These are phyloP conservation scores for Solanum piurae DNA, from an alignment of 257 asterid species.

Conservation along the genomic window DNA sequence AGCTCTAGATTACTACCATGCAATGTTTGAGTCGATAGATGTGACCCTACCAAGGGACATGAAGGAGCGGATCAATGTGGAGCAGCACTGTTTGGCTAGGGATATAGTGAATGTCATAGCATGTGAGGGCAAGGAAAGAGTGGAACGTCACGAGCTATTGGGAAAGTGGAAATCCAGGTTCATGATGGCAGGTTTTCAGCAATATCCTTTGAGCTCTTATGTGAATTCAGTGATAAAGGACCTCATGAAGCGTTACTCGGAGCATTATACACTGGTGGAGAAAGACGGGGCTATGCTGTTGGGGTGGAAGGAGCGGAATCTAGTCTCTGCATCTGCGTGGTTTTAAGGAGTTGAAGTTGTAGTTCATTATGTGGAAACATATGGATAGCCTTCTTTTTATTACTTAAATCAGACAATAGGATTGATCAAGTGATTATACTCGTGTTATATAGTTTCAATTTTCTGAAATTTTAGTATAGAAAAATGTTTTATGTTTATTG, in stretches of 20 bases:
- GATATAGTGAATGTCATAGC: constrained; percentile 42
- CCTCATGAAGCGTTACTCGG: constrained; percentile 7
- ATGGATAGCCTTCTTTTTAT: not conserved
- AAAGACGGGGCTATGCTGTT: constrained; percentile 15
- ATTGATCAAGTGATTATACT: not conserved
- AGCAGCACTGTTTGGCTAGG: constrained; percentile 15
- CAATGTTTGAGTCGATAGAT: constrained; percentile 83
- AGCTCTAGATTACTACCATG: constrained; percentile 64
- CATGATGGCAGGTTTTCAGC: constrained; percentile 17
- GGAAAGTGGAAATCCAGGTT: constrained; percentile 25
- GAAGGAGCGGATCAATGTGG: constrained; percentile 13
- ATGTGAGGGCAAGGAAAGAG: constrained; percentile 87
- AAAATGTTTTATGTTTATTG: not conserved
- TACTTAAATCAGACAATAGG: not conserved
- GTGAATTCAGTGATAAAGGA: constrained; percentile 7
- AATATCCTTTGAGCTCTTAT: constrained; percentile 12
- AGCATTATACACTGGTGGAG: constrained; percentile 12
- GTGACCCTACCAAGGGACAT: constrained; percentile 17
- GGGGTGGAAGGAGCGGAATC: constrained; percentile 16
- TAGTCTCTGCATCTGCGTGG: constrained; percentile 19
- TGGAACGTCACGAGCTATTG: constrained; percentile 79
- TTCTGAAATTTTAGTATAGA: not conserved
- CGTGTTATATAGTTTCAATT: not conserved
- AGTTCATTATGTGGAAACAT: not conserved
- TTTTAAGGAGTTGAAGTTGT: not conserved